Base-by-base conservation (phyloP, 176 grass and related monocot species). In the Musa acuminata region DNA sequence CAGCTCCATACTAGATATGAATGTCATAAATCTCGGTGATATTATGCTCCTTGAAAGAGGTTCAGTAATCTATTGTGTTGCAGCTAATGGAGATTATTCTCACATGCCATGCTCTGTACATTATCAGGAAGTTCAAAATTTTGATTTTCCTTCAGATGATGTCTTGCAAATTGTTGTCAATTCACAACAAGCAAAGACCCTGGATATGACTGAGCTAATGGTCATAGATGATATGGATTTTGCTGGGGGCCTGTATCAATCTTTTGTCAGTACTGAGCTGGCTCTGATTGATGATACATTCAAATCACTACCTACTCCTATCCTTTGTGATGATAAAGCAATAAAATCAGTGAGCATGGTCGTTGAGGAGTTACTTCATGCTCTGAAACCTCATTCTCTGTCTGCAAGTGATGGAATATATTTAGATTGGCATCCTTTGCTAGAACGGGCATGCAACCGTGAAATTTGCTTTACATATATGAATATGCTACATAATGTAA, bases 341-440 rank as follows among this genome's bases (percentile, higher is more conserved):
- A 81, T 82, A 26, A 89, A 62, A 72, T 84, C 74, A 78, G 35
- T 72, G 67, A 53, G 35, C 8, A 63, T 23, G 68, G 54, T 70
- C 71, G 77, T 82, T 66, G 72, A 62, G 77, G 85, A 89, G 82
- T 20, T 93, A 69, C 78, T 91, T 51, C 26, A 73, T 79, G 64
- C 79, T 64, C 80, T 93, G 59, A 84, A 89, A 80, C 88, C 82
- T 78, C 80, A 85, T 72, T 75, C 88, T 80, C 74, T 80, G 60
- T 91, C 95, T 25, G 80, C 87, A 71, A 82, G 80, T 59, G 95
- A 98, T 80, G 82, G 50, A 73, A 98, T 98, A 80, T 98, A 89
- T 84, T 87, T 98, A 76, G 95, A 98, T 82, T 93, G 95, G 90
- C 95, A 98, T 87, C 82, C 87, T 77, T 72, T 87, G 74, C 78